Evolutionary conservation across 208 protist species (phyloP).

Genomic region (Perkinsela sp.): DNA sequence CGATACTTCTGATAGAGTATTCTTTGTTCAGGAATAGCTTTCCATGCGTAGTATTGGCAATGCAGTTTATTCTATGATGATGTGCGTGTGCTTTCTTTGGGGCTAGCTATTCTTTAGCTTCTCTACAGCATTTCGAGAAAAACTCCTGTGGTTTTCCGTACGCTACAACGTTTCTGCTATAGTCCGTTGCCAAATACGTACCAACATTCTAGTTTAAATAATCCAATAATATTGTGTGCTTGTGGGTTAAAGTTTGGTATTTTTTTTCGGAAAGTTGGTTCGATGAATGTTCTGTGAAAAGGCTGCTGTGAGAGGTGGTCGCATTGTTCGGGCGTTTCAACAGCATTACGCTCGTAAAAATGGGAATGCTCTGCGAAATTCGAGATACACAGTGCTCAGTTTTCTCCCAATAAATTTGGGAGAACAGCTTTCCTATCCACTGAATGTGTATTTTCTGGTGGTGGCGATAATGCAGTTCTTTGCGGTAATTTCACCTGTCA

Average conservation of each 20-base stretch:
- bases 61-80: slow-evolving; percentile 1
- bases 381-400: slow-evolving; percentile 69
- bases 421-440: slow-evolving; percentile 74
- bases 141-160: too few species aligned
- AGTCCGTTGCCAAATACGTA: too few species aligned
- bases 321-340: not conserved
- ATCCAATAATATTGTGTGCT: not conserved
- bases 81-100: too few species aligned
- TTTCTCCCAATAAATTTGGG: slow-evolving; percentile 83
- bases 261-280: not conserved
- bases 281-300: not conserved
- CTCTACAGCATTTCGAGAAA: too few species aligned
- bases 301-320: not conserved
- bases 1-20: not conserved
- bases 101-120: too few species aligned
- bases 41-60: not conserved
- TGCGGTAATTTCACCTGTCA: slow-evolving; percentile 61
- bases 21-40: not conserved
- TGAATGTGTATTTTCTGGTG: slow-evolving; percentile 87
- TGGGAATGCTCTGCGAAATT: slow-evolving; percentile 58
- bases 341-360: slow-evolving; percentile 6
- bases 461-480: slow-evolving; percentile 69
- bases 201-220: slow-evolving; percentile 1
- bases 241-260: not conserved
- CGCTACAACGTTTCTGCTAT: too few species aligned